Conservation (phyloP, 768 basidiomycete species). For the Ramaria rubella region DNA sequence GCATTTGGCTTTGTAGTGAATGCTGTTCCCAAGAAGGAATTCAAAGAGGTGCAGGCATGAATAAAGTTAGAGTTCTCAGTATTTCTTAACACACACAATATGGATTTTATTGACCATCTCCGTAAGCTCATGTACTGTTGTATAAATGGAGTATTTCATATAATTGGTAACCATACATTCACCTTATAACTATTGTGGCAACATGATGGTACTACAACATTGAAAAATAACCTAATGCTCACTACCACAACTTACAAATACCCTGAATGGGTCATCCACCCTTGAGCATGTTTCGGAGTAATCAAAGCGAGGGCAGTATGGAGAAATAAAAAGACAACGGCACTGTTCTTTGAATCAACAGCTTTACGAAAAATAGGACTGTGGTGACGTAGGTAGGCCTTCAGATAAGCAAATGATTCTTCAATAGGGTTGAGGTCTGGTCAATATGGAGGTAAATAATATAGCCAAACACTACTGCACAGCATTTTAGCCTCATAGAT, state of each 20-base stretch:
- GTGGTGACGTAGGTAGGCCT: background rate
- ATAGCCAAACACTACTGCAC: no score
- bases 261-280: conserved; percentile 1
- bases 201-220: no score
- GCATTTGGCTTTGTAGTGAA: no score
- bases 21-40: no score
- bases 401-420: background rate
- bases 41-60: no score
- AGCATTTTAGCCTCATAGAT: background rate
- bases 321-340: background rate
- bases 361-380: background rate
- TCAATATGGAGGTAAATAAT: background rate
- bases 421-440: background rate
- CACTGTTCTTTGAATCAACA: background rate
- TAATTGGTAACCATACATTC: no score
- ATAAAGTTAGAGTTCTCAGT: no score
- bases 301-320: background rate
- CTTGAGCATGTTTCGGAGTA: background rate
- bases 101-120: no score
- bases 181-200: no score
- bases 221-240: background rate
- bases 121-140: no score
- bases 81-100: no score
- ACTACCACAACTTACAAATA: background rate
- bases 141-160: no score